These are phyloP conservation scores for Furculomyces boomerangus DNA, from an alignment of 371 early-diverging fungal species.

Conservation along the genomic window DNA sequence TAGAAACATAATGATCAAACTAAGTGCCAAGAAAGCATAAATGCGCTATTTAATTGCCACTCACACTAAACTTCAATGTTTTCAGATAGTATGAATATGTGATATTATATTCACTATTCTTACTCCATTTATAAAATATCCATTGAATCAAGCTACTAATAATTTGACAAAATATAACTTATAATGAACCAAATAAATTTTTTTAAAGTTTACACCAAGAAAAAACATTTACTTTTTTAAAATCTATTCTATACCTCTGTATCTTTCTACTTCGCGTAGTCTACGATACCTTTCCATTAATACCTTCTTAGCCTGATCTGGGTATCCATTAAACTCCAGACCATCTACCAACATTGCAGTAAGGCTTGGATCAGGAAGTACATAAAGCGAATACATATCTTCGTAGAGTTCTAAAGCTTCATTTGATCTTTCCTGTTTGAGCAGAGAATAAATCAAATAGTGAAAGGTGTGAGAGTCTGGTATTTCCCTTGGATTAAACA, in stretches of 20 bases:
- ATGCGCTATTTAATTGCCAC: neutral
- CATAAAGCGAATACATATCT: neutral
- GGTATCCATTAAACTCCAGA: neutral
- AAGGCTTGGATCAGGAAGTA: neutral
- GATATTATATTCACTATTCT: no score
- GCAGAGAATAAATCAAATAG: neutral
- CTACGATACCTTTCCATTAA: neutral
- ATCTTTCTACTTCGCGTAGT: neutral
- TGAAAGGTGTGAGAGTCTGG: neutral
- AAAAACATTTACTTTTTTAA: neutral
- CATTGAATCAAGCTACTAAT: no score
- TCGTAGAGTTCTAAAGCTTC: conserved; percentile 1
- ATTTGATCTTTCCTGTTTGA: neutral
- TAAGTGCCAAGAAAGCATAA: neutral
- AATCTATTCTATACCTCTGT: neutral
- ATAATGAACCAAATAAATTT: no score
- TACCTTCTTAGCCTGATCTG: neutral
- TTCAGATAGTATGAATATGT: no score
- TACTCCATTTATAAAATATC: no score
- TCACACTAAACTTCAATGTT: neutral
- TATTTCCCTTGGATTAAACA: neutral
- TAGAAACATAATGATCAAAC: conserved; percentile 31
- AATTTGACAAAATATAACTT: no score
- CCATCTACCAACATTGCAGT: neutral
- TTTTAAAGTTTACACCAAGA: no score